Conservation (phyloP, 345 rosid genomes). For the Streptanthus diversifolius region DNA sequence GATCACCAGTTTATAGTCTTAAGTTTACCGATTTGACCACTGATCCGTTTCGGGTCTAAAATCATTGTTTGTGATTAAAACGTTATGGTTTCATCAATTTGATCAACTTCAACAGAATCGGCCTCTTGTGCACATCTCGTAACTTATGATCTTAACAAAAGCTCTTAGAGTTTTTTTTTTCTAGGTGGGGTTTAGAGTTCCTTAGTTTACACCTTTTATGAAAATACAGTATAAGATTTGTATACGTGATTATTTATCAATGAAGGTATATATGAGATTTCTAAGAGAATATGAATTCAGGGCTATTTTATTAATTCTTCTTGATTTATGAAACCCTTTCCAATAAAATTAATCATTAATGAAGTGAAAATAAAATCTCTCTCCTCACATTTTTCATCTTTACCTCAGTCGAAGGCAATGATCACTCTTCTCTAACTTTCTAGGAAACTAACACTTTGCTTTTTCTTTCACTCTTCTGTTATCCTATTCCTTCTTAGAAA, state of each 20-base stretch:
- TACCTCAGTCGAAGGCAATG: constrained; percentile 33
- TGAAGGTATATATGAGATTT: neutral
- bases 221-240: no score
- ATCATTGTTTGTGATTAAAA: no score
- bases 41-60: no score
- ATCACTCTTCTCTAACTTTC: constrained; percentile 36
- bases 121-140: no score
- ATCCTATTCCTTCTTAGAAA: constrained; percentile 20
- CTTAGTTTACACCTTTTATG: no score
- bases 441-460: constrained; percentile 38
- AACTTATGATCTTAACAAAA: no score
- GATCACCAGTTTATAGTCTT: no score
- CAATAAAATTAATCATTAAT: constrained; percentile 21
- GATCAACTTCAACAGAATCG: no score
- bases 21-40: no score
- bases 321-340: neutral
- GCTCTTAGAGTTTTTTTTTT: no score
- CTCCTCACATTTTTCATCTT: constrained; percentile 12
- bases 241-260: neutral
- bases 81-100: no score
- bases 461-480: constrained; percentile 22
- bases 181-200: neutral
- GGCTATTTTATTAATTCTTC: neutral
- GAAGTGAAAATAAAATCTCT: constrained; percentile 25
- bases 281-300: neutral